Evolutionary conservation across 352 stramenopile genomes (phyloP), one percentile per base, ranked within the genome.

Genomic region (Phytopythium delawarense): DNA sequence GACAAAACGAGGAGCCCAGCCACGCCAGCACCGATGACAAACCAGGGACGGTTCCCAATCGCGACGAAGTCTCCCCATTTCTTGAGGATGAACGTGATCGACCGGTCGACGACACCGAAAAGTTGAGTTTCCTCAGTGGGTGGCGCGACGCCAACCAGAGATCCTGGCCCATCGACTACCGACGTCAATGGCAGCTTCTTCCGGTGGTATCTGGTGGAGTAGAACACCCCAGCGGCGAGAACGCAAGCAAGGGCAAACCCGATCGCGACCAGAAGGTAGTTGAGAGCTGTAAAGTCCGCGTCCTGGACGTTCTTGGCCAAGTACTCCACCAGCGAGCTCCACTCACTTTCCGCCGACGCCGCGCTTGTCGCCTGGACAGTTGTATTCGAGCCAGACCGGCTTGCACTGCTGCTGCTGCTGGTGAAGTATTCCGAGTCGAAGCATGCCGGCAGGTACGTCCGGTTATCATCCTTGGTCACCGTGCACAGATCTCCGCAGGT

Each of bases 401-500:
- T 72, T 0, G 39, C 51, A 0, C 48, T 64, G 13, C 64, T 60
- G 21, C 30, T 40, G 21, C 30, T 42, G 21, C 51, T 32, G 50
- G 61, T 44, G 57, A 65, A 60, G 55, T 63, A 65, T 28, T 56
- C 9, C 1, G 65, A 52, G 16, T 53, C 74, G 34, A 74, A 87
- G 53, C 80, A 90, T 4, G 74, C 64, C 0, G 70, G 23, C 9
- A 70, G 63, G 46, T 87, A 87, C 32, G 57, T 51, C 12, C 79
- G 64, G 28, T 64, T 72, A 21, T 83, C 71, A 20, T 75, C 58
- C 8, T 42, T 61, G 49, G 54, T 70, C 13, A 88, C 71, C 9
- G 66, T 63, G 63, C 79, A 89, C n/a, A 89, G 37, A 0, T 78
- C 79, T n/a, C 83, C 77, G 37, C 80, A 91, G 5, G 79, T 74